Conservation (phyloP, 768 basidiomycete genomes). For the Pleurotus pulmonarius region DNA sequence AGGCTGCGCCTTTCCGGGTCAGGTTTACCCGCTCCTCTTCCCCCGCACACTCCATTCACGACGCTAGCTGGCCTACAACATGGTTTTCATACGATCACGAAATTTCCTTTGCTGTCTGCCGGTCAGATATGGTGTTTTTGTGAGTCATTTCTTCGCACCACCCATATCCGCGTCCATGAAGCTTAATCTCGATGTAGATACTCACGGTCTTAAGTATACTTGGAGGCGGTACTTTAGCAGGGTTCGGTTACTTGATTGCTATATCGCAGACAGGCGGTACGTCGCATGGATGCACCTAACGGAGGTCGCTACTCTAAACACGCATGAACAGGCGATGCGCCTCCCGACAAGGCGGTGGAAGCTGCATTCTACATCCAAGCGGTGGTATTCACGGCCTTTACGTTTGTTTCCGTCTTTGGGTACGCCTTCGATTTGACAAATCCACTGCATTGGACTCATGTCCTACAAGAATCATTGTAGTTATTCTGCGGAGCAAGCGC, state of each 20-base stretch:
- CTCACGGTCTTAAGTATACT: slow-evolving; percentile 39
- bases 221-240: slow-evolving; percentile 40
- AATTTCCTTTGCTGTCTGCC: slow-evolving; percentile 67
- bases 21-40: slow-evolving; percentile 6
- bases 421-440: slow-evolving; percentile 19
- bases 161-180: slow-evolving; percentile 8
- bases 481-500: slow-evolving; percentile 33
- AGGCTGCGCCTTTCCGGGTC: slow-evolving; percentile 8
- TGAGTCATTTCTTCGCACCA: slow-evolving; percentile 20
- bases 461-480: slow-evolving; percentile 21
- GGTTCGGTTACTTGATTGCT: slow-evolving; percentile 44
- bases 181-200: slow-evolving; percentile 20
- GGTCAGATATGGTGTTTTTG: slow-evolving; percentile 60
- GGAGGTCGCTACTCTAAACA: neutral
- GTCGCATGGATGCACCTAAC: neutral
- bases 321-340: slow-evolving; percentile 21
- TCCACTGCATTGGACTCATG: neutral
- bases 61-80: slow-evolving; percentile 23
- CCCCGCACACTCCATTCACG: neutral
- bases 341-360: slow-evolving; percentile 32
- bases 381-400: slow-evolving; percentile 43
- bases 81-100: slow-evolving; percentile 49
- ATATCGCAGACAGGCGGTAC: slow-evolving; percentile 23
- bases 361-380: slow-evolving; percentile 45
- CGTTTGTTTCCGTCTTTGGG: slow-evolving; percentile 48